These are phyloP conservation scores for Colletotrichum sp. DNA, from an alignment of 2,329 filamentous ascomycete species.

Conservation along the genomic window DNA sequence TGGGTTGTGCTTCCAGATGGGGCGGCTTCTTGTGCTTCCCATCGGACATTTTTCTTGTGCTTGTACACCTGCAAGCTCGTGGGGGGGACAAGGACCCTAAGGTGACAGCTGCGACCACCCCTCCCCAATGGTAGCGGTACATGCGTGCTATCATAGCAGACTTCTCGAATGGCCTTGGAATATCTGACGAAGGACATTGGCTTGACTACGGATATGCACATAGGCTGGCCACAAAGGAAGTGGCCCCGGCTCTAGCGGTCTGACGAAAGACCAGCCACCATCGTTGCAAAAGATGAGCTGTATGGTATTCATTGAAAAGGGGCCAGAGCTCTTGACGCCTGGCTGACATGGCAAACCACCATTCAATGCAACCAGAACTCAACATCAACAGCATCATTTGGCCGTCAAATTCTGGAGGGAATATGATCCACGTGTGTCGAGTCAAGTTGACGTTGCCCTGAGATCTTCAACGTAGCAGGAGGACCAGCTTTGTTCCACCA, in stretches of 20 bases:
- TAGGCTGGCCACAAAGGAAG: constrained; percentile 32
- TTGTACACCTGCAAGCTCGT: constrained; percentile 44
- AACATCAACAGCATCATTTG: neutral
- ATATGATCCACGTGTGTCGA: constrained; percentile 58
- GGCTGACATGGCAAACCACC: neutral
- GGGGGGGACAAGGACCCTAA: constrained; percentile 38
- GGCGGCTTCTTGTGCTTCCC: constrained; percentile 8
- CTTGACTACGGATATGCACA: constrained; percentile 37
- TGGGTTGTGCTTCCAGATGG: neutral
- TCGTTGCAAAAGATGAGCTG: neutral
- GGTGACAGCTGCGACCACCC: constrained; percentile 46
- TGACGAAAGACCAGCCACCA: constrained; percentile 7
- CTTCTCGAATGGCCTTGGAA: constrained; percentile 48
- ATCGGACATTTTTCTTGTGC: constrained; percentile 30
- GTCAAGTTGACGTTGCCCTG: constrained; percentile 42
- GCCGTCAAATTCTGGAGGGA: constrained; percentile 17
- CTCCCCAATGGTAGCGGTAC: constrained; percentile 31
- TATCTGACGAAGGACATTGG: constrained; percentile 28
- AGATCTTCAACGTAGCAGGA: constrained; percentile 20
- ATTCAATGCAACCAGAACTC: neutral
- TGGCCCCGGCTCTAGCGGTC: constrained; percentile 22
- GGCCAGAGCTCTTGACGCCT: neutral
- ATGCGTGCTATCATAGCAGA: constrained; percentile 24
- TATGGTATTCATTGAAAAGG: neutral
- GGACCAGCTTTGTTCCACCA: constrained; percentile 51